These are phyloP conservation scores for Ilyonectria robusta DNA, from an alignment of 2,329 filamentous ascomycete species.

Conservation along the genomic window DNA sequence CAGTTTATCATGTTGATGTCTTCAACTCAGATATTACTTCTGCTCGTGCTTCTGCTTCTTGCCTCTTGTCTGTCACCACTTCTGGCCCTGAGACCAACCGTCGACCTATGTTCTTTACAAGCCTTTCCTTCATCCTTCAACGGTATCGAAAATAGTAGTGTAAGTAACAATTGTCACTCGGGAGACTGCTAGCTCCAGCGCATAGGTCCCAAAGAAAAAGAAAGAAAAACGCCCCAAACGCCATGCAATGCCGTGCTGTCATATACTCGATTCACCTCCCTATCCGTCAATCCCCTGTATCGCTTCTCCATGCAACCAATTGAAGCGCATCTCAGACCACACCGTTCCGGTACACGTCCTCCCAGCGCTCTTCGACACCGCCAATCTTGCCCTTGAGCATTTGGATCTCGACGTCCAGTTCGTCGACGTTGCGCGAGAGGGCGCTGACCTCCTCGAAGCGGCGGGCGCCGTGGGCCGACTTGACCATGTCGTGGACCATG, in stretches of 20 bases:
- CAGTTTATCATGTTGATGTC: slow-evolving; percentile 7
- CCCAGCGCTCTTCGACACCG: slow-evolving; percentile 74
- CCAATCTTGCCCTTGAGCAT: slow-evolving; percentile 74
- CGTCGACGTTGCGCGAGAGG: slow-evolving; percentile 84
- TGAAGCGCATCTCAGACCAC: slow-evolving; percentile 29
- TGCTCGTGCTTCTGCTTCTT: not conserved
- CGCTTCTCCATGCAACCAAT: not conserved
- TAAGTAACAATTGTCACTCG: not conserved
- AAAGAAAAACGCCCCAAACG: slow-evolving; percentile 46
- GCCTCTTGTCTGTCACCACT: not conserved
- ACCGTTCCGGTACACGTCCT: slow-evolving; percentile 63
- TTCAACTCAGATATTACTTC: not conserved
- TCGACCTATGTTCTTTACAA: slow-evolving; percentile 1
- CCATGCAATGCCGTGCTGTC: slow-evolving; percentile 51
- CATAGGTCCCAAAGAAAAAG: slow-evolving; percentile 20
- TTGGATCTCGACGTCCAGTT: slow-evolving; percentile 84
- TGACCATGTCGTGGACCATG: slow-evolving; percentile 89
- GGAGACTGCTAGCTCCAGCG: slow-evolving; percentile 26
- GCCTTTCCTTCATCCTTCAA: not conserved
- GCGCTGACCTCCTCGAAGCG: slow-evolving; percentile 91
- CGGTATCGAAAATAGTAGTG: not conserved
- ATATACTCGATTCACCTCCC: slow-evolving; percentile 8
- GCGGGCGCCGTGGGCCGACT: slow-evolving; percentile 79
- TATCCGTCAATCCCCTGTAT: not conserved
- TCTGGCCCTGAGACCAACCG: not conserved